Evolutionary conservation across 306 rosid genomes (phyloP), one percentile per base, ranked within the genome.

Genomic region (Cyclanthera cordifolia): DNA sequence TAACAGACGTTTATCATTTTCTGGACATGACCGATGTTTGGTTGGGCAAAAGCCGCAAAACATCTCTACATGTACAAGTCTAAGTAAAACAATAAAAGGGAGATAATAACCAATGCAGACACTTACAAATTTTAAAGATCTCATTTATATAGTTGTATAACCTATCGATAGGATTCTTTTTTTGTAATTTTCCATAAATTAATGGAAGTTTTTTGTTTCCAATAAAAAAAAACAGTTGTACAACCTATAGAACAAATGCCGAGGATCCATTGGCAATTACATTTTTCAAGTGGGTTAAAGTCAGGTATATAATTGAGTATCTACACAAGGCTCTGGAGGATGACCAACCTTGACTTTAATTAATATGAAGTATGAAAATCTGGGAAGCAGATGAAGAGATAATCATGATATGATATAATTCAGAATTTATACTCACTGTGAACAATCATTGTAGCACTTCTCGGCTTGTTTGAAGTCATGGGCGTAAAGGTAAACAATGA

Each of bases 391-490:
- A 64, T 43, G 70, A 61, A 53, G 8, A 57, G 41, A 34, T 9
- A 25, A n/a, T 72, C 41, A 41, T 13, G 5, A 30, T n/a, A n/a
- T 12, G 3, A 65, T 16, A 53, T 39, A 53, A 34, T 65, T 15
- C 53, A 74, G 70, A 59, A 64, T 39, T 54, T 69, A 11, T 74
- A 83, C 97, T 83, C 80, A 90, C 99, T 90, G 96, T 55, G 82
- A 83, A 56, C 96, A 90, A 83, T 93, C 99, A 71, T 90, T 87
- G 77, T 83, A 93, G 85, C 95, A 90, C 83, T 90, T 79, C 80
- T 93, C 94, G 53, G 99, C 99, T 86, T 93, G 90, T 78, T 83
- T 86, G 74, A 86, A 79, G 82, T 93, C 94, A 76, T 86, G 83
- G 28, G 90, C 85, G 69, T 90, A 93, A 49, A 93, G 90, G 85